phyloP scores from a whole-genome alignment of 2,329 filamentous ascomycete species.

The Pyrenophora tritici-repentis region DNA sequence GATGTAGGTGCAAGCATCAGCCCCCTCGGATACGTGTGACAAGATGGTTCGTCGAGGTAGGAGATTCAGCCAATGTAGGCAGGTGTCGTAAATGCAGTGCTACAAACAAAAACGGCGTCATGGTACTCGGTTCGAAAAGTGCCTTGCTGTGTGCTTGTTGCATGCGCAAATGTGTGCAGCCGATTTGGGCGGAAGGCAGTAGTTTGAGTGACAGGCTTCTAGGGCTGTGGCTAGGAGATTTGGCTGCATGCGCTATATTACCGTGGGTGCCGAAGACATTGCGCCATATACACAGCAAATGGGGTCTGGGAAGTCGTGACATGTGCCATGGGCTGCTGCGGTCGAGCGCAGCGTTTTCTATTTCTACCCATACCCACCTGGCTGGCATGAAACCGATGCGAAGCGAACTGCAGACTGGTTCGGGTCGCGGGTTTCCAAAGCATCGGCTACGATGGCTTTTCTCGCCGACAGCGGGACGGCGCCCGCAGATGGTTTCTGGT shows the following conservation, averaged over 20 bases:
- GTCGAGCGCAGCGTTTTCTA: background rate
- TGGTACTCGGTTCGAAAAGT: background rate
- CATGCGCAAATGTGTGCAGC: slow-evolving; percentile 5
- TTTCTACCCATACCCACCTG: background rate
- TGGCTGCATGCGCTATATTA: too few species aligned
- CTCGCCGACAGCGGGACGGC: slow-evolving; percentile 2
- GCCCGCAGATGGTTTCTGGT: background rate
- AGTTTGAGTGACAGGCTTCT: too few species aligned
- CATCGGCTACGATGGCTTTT: slow-evolving; percentile 4
- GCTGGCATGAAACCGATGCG: background rate
- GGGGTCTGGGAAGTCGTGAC: background rate
- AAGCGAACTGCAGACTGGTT: slow-evolving; percentile 6
- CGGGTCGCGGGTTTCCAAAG: slow-evolving; percentile 14
- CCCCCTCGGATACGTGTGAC: background rate
- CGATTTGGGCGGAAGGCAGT: background rate
- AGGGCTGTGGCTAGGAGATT: too few species aligned
- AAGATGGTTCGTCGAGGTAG: background rate
- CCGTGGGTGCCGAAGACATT: too few species aligned
- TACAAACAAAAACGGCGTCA: too few species aligned
- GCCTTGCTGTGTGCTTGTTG: background rate
- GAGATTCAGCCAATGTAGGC: background rate
- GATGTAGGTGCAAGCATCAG: background rate
- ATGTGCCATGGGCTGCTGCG: background rate
- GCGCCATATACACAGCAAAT: too few species aligned
- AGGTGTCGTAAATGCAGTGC: background rate